phyloP scores from a whole-genome alignment of 2,329 filamentous ascomycete genomes.

The Daldinia eschscholtzii region DNA sequence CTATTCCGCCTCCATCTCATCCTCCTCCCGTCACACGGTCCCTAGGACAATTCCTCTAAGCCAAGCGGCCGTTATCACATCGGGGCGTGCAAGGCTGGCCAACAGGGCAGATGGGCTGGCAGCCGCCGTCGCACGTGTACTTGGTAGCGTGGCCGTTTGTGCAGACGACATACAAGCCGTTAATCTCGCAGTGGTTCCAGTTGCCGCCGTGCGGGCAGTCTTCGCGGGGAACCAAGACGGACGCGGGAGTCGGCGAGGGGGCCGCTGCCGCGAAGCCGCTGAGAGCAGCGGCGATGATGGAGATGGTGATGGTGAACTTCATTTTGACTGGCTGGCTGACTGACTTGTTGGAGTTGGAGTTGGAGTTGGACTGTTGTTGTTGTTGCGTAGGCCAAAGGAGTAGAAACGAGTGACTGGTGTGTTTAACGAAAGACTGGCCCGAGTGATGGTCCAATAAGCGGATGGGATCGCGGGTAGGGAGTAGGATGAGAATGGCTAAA shows the following conservation, averaged over 20 bases:
- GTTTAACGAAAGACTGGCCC: background rate
- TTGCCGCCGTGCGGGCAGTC: conserved; percentile 14
- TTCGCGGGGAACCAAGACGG: background rate
- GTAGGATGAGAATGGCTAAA: background rate
- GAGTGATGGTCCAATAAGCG: background rate
- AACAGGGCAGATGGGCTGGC: conserved; percentile 6
- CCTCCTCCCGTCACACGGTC: background rate
- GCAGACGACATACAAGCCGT: conserved; percentile 10
- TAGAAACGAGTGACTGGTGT: background rate
- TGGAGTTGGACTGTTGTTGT: background rate
- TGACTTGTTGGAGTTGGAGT: background rate
- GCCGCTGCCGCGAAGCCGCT: background rate
- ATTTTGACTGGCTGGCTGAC: background rate
- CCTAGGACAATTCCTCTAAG: background rate
- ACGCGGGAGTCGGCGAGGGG: background rate
- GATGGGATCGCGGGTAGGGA: background rate
- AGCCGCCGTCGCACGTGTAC: conserved; percentile 18
- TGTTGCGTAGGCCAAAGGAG: background rate
- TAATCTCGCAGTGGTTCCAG: conserved; percentile 9
- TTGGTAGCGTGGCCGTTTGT: conserved; percentile 1
- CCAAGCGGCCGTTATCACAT: background rate
- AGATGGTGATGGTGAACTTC: conserved; percentile 1
- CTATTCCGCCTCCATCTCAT: background rate
- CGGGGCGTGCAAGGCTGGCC: conserved; percentile 12
- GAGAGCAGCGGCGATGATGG: conserved; percentile 10